Conservation (phyloP, 768 basidiomycete genomes). For the Leccinum variicolor region DNA sequence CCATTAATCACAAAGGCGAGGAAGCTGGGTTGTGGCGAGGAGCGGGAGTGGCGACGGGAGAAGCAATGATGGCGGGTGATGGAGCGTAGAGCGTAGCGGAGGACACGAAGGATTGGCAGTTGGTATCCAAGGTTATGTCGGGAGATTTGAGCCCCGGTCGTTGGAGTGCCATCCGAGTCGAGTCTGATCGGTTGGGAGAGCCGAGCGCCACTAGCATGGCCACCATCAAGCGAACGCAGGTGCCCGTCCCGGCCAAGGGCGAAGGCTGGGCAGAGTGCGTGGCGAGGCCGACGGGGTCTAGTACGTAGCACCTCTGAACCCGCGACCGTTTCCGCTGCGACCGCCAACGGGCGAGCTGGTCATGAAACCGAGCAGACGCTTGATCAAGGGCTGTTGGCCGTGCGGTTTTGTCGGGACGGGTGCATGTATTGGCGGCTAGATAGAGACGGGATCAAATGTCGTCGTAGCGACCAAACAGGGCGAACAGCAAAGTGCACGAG, state of each 20-base stretch:
- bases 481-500: slow-evolving; percentile 1
- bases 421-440: slow-evolving; percentile 27
- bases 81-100: slow-evolving; percentile 8
- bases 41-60: slow-evolving; percentile 4
- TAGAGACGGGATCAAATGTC: not conserved
- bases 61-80: slow-evolving; percentile 5
- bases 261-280: not conserved
- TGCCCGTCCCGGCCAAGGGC: not conserved
- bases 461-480: slow-evolving; percentile 3
- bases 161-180: slow-evolving; percentile 1
- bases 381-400: slow-evolving; percentile 27
- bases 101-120: slow-evolving; percentile 10
- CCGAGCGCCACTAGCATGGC: not conserved
- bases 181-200: slow-evolving; percentile 4
- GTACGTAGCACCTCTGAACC: slow-evolving; percentile 24
- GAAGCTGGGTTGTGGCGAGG: slow-evolving; percentile 4
- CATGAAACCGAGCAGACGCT: slow-evolving; percentile 28
- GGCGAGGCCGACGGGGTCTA: slow-evolving; percentile 6
- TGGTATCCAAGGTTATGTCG: not conserved
- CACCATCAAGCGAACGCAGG: not conserved
- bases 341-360: slow-evolving; percentile 22
- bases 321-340: slow-evolving; percentile 23
- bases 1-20: slow-evolving; percentile 3
- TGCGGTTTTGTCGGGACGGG: slow-evolving; percentile 29
- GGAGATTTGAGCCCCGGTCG: not conserved